Conservation (phyloP, 75 land plant genomes). For the Selaginella moellendorffii region DNA sequence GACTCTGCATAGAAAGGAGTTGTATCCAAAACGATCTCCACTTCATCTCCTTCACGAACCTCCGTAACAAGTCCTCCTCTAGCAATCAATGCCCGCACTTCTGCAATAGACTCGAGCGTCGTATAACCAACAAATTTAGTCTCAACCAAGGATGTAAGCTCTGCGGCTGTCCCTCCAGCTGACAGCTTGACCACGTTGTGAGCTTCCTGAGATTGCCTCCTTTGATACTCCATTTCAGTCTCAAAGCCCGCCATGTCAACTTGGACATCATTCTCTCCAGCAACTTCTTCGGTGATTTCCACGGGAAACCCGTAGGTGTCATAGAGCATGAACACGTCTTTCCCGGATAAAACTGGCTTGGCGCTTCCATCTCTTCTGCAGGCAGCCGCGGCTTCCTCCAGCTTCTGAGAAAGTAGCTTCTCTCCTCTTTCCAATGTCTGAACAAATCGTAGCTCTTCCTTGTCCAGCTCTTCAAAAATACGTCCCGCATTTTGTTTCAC, state of each 20-base stretch:
- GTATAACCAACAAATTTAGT: constrained; percentile 81
- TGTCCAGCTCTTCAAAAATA: constrained; percentile 62
- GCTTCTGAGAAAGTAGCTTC: constrained; percentile 56
- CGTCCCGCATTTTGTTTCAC: constrained; percentile 32
- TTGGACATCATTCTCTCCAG: constrained; percentile 50
- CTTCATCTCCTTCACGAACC: constrained; percentile 61
- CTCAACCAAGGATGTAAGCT: constrained; percentile 35
- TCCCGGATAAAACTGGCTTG: constrained; percentile 49
- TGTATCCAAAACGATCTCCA: constrained; percentile 54
- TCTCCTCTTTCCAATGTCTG: constrained; percentile 88
- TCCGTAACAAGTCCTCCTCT: constrained; percentile 42
- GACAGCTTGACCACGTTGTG: constrained; percentile 67
- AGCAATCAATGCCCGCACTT: constrained; percentile 49
- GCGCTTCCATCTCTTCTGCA: constrained; percentile 16
- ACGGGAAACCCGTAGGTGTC: constrained; percentile 92
- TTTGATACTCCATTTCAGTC: constrained; percentile 80
- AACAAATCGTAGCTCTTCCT: constrained; percentile 78
- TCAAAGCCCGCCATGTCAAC: constrained; percentile 69
- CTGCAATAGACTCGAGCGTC: constrained; percentile 35
- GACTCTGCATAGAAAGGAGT: constrained; percentile 99
- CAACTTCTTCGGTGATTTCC: constrained; percentile 77
- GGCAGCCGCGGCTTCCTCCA: constrained; percentile 36
- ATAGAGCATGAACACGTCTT: constrained; percentile 72
- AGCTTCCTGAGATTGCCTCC: constrained; percentile 80
- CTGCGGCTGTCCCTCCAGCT: constrained; percentile 37